A percentile compares a stretch with the other conserved stretches of the same genome.
These are phyloP conservation scores for Blastobotrys proliferans DNA, from an alignment of 1,139 yeast genomes.

Conservation along the genomic window DNA sequence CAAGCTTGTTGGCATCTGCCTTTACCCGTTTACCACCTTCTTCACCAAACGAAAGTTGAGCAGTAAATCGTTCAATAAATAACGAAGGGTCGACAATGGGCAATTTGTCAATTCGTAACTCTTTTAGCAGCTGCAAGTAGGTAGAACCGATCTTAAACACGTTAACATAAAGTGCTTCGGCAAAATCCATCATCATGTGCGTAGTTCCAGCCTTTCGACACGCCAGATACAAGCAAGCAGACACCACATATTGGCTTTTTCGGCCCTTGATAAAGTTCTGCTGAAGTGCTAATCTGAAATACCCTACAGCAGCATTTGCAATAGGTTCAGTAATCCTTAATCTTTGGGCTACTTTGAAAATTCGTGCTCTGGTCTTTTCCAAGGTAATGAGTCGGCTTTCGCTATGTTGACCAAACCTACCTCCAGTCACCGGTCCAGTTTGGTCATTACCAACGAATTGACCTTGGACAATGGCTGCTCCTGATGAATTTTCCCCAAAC, in stretches of 20 bases:
- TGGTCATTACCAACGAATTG: constrained; percentile 89
- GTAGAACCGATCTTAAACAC: constrained; percentile 96
- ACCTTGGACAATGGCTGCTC: constrained; percentile 96
- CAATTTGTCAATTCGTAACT: constrained; percentile 56
- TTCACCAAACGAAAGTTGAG: constrained; percentile 71
- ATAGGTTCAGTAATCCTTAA: constrained; percentile 78
- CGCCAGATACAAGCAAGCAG: constrained; percentile 91
- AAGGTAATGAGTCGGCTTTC: constrained; percentile 88
- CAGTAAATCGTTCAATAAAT: constrained; percentile 91
- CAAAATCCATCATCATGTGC: constrained; percentile 93
- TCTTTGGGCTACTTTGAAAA: constrained; percentile 74
- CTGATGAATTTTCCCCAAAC: constrained; percentile 85
- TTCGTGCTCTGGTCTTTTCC: constrained; percentile 72
- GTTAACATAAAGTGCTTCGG: constrained; percentile 81
- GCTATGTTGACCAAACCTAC: constrained; percentile 47
- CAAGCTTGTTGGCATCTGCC: constrained; percentile 79
- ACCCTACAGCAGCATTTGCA: constrained; percentile 79
- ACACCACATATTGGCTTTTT: constrained; percentile 87
- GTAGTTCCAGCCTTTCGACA: constrained; percentile 88
- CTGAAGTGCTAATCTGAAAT: constrained; percentile 83
- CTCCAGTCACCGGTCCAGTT: constrained; percentile 54
- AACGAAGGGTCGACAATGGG: constrained; percentile 94
- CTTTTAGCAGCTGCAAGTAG: constrained; percentile 81
- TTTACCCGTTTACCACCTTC: constrained; percentile 62
- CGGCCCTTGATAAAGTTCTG: constrained; percentile 94